Conservation (phyloP, 306 rosid genomes). For the Ormosia semicastrata region DNA sequence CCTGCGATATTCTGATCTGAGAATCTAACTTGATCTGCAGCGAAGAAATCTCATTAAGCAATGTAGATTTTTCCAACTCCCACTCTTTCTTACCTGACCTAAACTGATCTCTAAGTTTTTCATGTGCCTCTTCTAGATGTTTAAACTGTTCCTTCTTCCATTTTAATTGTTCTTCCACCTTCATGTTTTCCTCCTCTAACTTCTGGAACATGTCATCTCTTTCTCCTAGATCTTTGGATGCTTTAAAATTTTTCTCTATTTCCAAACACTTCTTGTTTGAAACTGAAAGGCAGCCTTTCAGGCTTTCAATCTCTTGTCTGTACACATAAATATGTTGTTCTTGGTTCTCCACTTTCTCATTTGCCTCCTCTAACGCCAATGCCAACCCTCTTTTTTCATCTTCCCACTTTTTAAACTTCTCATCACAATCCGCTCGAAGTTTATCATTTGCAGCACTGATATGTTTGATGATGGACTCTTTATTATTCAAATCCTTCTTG, state of each 20-base stretch:
- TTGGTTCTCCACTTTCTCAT: conserved; percentile 45
- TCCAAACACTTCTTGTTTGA: conserved; percentile 36
- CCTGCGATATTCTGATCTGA: conserved; percentile 47
- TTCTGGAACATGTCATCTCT: conserved; percentile 31
- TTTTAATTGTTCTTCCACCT: conserved; percentile 55
- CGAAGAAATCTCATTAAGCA: conserved; percentile 55
- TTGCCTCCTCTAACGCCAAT: conserved; percentile 48
- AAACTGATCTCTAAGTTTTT: conserved; percentile 45
- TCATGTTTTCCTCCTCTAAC: conserved; percentile 45
- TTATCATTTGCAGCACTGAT: conserved; percentile 53
- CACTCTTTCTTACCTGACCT: conserved; percentile 50
- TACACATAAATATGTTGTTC: conserved; percentile 40
- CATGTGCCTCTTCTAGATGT: conserved; percentile 61
- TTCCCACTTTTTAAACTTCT: conserved; percentile 41
- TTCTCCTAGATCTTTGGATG: conserved; percentile 40
- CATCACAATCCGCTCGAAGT: conserved; percentile 47
- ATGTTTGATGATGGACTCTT: conserved; percentile 46
- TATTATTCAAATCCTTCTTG: conserved; percentile 26
- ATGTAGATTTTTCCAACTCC: conserved; percentile 52
- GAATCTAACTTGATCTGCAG: conserved; percentile 57
- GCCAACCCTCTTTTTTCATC: conserved; percentile 38
- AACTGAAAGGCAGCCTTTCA: conserved; percentile 40
- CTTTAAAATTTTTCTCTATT: conserved; percentile 35
- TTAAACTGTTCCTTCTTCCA: conserved; percentile 68
- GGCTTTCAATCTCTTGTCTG: conserved; percentile 50